Percentiles rank a stretch among this genome's conserved stretches.
These are phyloP conservation scores for Fimicolochytrium jonesii DNA, from an alignment of 192 early-diverging fungal species.

Conservation along the genomic window DNA sequence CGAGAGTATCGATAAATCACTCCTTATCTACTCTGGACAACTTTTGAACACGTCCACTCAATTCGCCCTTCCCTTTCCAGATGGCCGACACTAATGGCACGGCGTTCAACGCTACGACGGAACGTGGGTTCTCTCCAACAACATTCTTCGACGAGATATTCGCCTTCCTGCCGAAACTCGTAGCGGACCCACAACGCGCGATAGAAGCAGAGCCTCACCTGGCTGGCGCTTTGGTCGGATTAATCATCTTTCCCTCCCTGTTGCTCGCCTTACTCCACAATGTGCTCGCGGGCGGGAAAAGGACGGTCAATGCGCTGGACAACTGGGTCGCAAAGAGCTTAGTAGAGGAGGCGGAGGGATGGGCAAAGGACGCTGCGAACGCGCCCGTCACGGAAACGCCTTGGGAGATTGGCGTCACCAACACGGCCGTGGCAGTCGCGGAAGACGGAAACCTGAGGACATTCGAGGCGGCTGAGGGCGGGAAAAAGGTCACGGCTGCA, in stretches of 20 bases:
- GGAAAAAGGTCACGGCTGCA: constrained; percentile 20
- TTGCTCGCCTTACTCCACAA: neutral
- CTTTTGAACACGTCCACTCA: too few relatives aligned
- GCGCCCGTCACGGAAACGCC: constrained; percentile 16
- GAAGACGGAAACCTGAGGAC: constrained; percentile 41
- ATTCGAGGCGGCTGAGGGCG: constrained; percentile 25
- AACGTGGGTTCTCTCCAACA: too few relatives aligned
- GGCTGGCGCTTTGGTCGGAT: neutral
- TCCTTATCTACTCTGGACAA: too few relatives aligned
- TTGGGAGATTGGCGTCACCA: constrained; percentile 41
- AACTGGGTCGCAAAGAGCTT: neutral
- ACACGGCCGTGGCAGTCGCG: constrained; percentile 33
- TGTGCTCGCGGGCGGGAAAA: neutral
- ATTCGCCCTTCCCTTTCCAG: too few relatives aligned
- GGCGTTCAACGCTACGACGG: neutral
- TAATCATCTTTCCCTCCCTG: neutral
- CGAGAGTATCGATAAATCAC: too few relatives aligned
- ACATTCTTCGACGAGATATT: neutral
- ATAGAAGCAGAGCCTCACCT: neutral
- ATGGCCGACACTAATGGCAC: constrained; percentile 2
- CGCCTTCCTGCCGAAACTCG: neutral
- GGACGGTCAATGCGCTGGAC: constrained; percentile 4
- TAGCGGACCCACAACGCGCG: neutral
- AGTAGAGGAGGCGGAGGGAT: constrained; percentile 10
- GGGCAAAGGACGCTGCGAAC: constrained; percentile 5